Conservation (phyloP, 768 basidiomycete species). For the Trametes cingulata region DNA sequence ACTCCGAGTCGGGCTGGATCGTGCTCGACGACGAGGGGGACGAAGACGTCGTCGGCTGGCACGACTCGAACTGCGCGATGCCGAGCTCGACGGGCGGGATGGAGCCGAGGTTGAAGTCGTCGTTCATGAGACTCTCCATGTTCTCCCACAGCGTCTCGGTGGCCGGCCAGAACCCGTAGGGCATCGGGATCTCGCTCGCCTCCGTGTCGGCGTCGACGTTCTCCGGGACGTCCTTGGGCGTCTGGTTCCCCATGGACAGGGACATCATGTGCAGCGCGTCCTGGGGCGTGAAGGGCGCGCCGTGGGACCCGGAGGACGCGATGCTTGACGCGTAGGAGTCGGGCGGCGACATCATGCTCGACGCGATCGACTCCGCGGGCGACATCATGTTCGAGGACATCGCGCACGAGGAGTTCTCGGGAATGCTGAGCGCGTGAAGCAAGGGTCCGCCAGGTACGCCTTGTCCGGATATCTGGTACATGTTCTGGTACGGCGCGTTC, state of each 20-base stretch:
- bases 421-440: conserved; percentile 47
- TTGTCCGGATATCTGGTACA: conserved; percentile 14
- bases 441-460: conserved; percentile 41
- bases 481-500: conserved; percentile 9
- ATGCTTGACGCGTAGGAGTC: conserved; percentile 47
- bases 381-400: conserved; percentile 25
- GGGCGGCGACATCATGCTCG: conserved; percentile 49
- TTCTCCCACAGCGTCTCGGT: conserved; percentile 32
- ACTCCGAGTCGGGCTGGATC: conserved; percentile 19
- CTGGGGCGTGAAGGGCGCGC: conserved; percentile 52
- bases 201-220: conserved; percentile 31
- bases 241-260: conserved; percentile 29
- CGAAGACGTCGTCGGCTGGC: conserved; percentile 11
- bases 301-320: conserved; percentile 49
- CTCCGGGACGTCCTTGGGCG: conserved; percentile 30
- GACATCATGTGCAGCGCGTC: conserved; percentile 32
- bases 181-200: conserved; percentile 19
- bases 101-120: conserved; percentile 66
- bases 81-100: conserved; percentile 69
- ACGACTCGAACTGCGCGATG: conserved; percentile 44
- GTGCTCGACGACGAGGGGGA: conserved; percentile 16
- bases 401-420: conserved; percentile 33
- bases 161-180: conserved; percentile 36
- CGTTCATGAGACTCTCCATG: conserved; percentile 45
- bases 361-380: conserved; percentile 37